phyloP scores from a whole-genome alignment of 148 eudicot species.

The Rhododendron williamsianum region DNA sequence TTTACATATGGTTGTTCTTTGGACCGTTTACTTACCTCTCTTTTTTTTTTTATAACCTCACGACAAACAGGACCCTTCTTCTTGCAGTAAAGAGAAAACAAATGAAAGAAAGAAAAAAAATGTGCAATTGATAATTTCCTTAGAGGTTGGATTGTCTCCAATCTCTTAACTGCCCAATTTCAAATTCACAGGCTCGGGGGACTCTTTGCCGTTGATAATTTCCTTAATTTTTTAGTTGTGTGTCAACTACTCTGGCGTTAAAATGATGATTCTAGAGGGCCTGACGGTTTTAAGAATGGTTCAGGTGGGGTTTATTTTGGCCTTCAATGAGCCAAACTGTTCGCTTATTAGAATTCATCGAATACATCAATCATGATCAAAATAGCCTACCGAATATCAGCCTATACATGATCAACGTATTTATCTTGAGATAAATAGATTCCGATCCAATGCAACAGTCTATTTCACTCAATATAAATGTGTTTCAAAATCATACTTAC shows the following conservation, averaged over 20 bases:
- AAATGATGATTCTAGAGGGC: not conserved
- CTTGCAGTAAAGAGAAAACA: no score
- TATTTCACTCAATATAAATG: not conserved
- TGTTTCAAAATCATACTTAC: no score
- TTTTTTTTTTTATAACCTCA: no score
- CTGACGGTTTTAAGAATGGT: not conserved
- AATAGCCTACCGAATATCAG: not conserved
- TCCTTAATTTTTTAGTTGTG: not conserved
- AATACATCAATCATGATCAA: not conserved
- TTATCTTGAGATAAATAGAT: not conserved
- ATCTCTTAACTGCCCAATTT: not conserved
- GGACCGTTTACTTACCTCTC: not conserved
- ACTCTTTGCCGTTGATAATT: not conserved
- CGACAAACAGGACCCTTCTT: no score
- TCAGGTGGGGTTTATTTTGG: not conserved
- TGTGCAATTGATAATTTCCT: no score
- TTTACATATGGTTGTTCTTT: not conserved
- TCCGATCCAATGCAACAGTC: not conserved
- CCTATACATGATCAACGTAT: not conserved
- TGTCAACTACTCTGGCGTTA: no score
- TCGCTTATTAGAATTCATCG: not conserved
- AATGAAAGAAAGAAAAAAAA: no score
- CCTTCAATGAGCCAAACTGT: not conserved
- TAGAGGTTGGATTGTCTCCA: not conserved
- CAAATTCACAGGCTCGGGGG: not conserved